Conservation (phyloP, 2,329 filamentous ascomycete species). For the Sporothrix brasiliensis region DNA sequence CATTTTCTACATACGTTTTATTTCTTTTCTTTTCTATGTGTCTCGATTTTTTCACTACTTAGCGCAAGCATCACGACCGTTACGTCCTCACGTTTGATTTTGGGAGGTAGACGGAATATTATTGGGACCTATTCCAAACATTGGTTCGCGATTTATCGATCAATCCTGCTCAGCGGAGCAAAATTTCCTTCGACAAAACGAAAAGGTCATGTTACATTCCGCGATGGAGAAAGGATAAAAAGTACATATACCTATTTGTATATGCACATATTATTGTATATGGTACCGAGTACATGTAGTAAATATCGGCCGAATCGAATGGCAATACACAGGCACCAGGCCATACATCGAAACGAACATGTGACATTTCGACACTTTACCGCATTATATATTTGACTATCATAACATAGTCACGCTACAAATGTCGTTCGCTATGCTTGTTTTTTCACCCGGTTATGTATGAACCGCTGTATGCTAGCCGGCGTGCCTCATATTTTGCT, state of each 20-base stretch:
- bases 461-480: neutral
- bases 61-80: slow-evolving; percentile 33
- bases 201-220: neutral
- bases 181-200: neutral
- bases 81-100: slow-evolving; percentile 23
- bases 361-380: neutral
- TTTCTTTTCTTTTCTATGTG: neutral
- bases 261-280: slow-evolving; percentile 14
- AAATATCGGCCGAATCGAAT: neutral
- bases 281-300: slow-evolving; percentile 13
- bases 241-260: neutral
- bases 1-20: slow-evolving; percentile 21
- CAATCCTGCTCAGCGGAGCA: slow-evolving; percentile 29
- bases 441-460: neutral
- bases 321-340: neutral
- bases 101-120: neutral
- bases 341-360: neutral
- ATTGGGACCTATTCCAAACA: slow-evolving; percentile 6
- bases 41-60: neutral
- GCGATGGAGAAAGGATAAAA: neutral
- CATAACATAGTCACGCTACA: too few relatives aligned
- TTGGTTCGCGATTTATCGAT: slow-evolving; percentile 21
- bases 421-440: too few relatives aligned
- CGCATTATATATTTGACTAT: neutral
- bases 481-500: slow-evolving; percentile 18